Percentiles rank a stretch among this genome's conserved stretches.
phyloP scores from a whole-genome alignment of 345 rosid genomes.

The Acer negundo region DNA sequence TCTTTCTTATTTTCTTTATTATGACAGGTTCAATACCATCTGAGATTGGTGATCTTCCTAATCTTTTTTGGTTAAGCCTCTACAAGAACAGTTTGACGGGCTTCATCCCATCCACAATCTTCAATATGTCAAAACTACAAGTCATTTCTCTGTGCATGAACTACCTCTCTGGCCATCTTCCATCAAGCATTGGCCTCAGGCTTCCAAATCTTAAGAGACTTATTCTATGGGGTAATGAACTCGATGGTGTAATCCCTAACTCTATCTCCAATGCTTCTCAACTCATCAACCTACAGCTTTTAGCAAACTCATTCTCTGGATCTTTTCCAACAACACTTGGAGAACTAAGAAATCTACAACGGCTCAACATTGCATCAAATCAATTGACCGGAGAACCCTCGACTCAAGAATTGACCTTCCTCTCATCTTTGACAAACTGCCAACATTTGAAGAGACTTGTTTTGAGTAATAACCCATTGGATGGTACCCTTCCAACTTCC shows the following conservation, averaged over 20 bases:
- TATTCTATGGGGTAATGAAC: neutral
- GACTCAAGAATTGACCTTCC: neutral
- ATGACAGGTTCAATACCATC: constrained; percentile 25
- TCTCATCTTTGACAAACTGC: constrained; percentile 11
- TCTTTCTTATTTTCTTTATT: neutral
- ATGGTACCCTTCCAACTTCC: constrained; percentile 5
- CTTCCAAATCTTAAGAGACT: neutral
- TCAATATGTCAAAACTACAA: neutral
- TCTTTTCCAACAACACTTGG: neutral
- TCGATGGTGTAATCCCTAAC: neutral
- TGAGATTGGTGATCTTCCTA: constrained; percentile 10
- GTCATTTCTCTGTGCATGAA: too few relatives aligned
- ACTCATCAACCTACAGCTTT: neutral
- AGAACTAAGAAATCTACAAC: neutral
- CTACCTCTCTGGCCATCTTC: neutral
- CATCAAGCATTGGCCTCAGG: neutral
- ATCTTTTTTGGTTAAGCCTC: neutral
- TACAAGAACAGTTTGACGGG: neutral
- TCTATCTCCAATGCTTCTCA: constrained; percentile 4
- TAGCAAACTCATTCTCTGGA: neutral
- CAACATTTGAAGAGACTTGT: neutral
- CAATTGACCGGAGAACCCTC: neutral
- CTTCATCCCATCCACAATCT: neutral
- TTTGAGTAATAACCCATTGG: neutral
- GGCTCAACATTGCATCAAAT: neutral